Evolutionary conservation across 805 yeast species (phyloP).

Genomic region (Myxozyma geophila): DNA sequence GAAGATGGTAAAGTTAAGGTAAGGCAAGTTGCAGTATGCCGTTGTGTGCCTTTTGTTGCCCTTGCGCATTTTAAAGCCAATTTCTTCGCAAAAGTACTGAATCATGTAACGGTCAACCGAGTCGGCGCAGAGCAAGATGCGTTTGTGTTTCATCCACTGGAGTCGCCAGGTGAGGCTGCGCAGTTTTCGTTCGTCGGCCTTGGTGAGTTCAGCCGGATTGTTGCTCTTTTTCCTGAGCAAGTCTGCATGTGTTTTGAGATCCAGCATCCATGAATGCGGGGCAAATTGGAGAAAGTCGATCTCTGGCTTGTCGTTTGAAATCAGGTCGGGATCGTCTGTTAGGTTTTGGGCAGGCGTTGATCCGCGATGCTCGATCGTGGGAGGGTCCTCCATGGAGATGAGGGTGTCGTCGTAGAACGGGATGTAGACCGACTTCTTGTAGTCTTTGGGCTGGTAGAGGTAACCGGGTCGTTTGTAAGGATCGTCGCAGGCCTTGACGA

Average conservation of each 20-base stretch:
- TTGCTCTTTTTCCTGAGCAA: background rate
- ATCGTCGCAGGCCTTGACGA: conserved; percentile 16
- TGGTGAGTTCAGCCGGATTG: background rate
- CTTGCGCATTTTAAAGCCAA: background rate
- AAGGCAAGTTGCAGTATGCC: conserved; percentile 22
- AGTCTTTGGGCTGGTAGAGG: conserved; percentile 8
- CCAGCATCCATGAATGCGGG: conserved; percentile 19
- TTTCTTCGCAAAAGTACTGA: conserved; percentile 31
- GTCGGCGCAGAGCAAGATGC: conserved; percentile 31
- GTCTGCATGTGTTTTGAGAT: background rate
- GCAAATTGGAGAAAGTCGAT: background rate
- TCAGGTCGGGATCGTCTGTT: conserved; percentile 2
- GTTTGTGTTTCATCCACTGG: conserved; percentile 28
- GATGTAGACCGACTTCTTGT: conserved; percentile 12
- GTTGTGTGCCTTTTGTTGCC: conserved; percentile 23
- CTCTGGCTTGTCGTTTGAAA: conserved; percentile 1
- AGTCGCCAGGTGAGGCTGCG: conserved; percentile 8
- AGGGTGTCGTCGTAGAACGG: conserved; percentile 15
- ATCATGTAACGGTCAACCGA: conserved; percentile 33
- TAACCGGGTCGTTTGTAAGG: conserved; percentile 34
- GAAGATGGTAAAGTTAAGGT: conserved; percentile 28
- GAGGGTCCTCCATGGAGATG: conserved; percentile 6
- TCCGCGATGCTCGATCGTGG: background rate
- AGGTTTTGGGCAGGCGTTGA: background rate
- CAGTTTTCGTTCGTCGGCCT: background rate